Evolutionary conservation across 2,329 filamentous ascomycete species (phyloP), one percentile per base, ranked within the genome.

Genomic region (Aspergillus arachidicola): DNA sequence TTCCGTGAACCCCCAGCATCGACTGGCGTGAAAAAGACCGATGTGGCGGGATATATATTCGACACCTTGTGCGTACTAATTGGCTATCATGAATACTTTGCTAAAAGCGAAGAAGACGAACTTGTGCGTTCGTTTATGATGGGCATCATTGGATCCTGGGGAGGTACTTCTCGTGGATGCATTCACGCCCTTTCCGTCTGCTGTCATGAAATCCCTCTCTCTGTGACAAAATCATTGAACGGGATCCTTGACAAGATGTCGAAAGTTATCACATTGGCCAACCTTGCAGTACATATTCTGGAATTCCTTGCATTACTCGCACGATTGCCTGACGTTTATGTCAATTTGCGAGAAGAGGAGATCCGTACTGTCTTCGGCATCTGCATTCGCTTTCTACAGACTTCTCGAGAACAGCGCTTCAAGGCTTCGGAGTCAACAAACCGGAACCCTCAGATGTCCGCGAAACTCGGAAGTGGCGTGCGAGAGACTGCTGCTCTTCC

Each of bases 351-450:
- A 58, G 90, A 96, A 70, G 93, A 97, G 48, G 94, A 98, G 72
- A 97, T 94, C 77, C 91, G 92, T 66, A 93, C 92, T 59, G 92
- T 98, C 1, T 98, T 99, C 75, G 95, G 92, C 11, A 96, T 99
- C 54, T 97, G 93, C 73, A 93, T 97, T 76, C 89, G 93, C 58
- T 98, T 97, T 75, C 83, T 99, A 45, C 92, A 98, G 70, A 94
- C 94, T 64, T 92, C 94, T 0, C 85, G 93, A 66, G 92, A 94
- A 62, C 75, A 79, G 58, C 75, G 78, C 21, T 74, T 77, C 61
- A 79, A 72, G 59, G 64, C 71, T 9, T 68, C 71, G 10, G 78
- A 79, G 28, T 71, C 73, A 19, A 66, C 70, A 30, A 70, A 64
- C 56, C 79, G 81, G 38, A 72, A 70, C 57, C 67, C 70, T 43